phyloP scores from a whole-genome alignment of 208 protist species.

The Leishmania aethiopica region DNA sequence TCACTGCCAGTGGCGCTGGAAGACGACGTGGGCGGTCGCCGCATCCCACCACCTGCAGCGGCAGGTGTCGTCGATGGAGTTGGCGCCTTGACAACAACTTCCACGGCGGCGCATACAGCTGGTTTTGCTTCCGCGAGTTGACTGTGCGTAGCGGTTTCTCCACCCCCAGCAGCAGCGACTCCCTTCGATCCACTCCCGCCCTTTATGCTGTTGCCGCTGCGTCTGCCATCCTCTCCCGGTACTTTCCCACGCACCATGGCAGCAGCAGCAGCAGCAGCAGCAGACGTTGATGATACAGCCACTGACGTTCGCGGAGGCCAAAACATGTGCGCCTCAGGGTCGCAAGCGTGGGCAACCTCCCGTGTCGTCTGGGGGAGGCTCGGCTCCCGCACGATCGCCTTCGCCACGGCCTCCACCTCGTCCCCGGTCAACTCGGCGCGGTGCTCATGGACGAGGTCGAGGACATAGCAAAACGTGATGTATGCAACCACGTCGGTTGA shows the following conservation, averaged over 20 bases:
- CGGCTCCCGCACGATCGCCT: slow-evolving; percentile 15
- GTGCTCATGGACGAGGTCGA: slow-evolving; percentile 18
- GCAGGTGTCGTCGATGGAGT: not conserved
- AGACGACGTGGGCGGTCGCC: not conserved
- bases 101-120: not conserved
- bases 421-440: slow-evolving; percentile 37
- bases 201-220: not conserved
- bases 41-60: not conserved
- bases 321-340: slow-evolving; percentile 30
- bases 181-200: not conserved
- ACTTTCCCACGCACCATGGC: not conserved
- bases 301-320: slow-evolving; percentile 5
- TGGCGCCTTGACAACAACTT: not conserved
- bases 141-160: not conserved
- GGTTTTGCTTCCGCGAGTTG: not conserved
- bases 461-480: slow-evolving; percentile 15
- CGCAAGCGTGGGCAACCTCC: slow-evolving; percentile 23
- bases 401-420: slow-evolving; percentile 39
- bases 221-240: not conserved
- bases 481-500: slow-evolving; percentile 10
- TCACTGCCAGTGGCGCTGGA: not conserved
- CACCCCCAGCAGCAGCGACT: not conserved
- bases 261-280: not conserved
- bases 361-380: slow-evolving; percentile 11
- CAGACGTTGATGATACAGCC: not conserved